These are phyloP conservation scores for Nothophytophthora sp. DNA, from an alignment of 352 stramenopile species.

Conservation along the genomic window DNA sequence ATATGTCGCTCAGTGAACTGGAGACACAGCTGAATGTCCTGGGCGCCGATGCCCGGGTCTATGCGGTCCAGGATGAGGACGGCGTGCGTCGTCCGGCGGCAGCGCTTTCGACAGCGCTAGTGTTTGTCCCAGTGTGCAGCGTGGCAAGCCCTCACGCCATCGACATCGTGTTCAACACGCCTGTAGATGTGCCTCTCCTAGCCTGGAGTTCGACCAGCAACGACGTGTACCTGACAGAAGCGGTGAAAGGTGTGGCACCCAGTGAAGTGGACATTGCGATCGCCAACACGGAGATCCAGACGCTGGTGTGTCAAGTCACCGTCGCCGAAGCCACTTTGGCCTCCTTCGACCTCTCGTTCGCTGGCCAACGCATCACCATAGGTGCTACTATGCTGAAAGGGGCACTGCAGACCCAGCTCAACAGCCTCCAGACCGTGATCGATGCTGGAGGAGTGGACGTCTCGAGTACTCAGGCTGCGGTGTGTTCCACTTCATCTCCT, in stretches of 20 bases:
- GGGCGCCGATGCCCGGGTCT: slow-evolving; percentile 47
- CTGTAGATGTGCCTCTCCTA: slow-evolving; percentile 47
- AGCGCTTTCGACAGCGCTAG: slow-evolving; percentile 21
- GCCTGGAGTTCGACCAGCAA: slow-evolving; percentile 55
- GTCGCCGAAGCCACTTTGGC: slow-evolving; percentile 19
- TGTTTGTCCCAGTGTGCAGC: slow-evolving; percentile 66
- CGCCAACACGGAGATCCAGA: slow-evolving; percentile 61
- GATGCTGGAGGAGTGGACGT: slow-evolving; percentile 55
- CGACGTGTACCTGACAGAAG: slow-evolving; percentile 63
- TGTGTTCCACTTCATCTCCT: slow-evolving; percentile 26
- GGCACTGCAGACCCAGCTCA: slow-evolving; percentile 52
- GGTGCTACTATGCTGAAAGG: slow-evolving; percentile 30
- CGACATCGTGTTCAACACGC: slow-evolving; percentile 68
- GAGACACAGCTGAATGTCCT: slow-evolving; percentile 56
- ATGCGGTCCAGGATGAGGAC: slow-evolving; percentile 22
- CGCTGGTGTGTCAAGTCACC: slow-evolving; percentile 52
- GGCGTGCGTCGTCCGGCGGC: slow-evolving; percentile 19
- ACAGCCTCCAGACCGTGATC: slow-evolving; percentile 38
- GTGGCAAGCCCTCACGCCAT: slow-evolving; percentile 35
- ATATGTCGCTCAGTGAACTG: slow-evolving; percentile 51
- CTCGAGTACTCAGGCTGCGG: slow-evolving; percentile 29
- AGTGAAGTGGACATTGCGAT: slow-evolving; percentile 40
- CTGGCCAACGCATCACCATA: slow-evolving; percentile 32
- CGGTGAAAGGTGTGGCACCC: slow-evolving; percentile 45
- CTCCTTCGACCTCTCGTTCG: slow-evolving; percentile 62